Evolutionary conservation across 2,329 filamentous ascomycete species (phyloP), one percentile per base, ranked within the genome.

Genomic region (Alternaria brassicae): DNA sequence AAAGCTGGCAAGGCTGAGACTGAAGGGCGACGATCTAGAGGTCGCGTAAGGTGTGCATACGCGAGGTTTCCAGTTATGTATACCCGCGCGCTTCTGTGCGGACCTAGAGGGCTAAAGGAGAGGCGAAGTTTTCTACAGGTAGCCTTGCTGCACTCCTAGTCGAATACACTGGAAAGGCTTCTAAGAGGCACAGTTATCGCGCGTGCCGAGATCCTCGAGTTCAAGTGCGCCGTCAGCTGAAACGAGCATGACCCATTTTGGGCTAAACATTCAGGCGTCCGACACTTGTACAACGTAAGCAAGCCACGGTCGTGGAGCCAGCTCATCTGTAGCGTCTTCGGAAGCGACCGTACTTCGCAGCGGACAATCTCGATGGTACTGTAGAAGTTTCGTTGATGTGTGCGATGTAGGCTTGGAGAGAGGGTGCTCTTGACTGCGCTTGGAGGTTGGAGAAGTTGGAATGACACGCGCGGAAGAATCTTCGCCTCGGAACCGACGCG

Each of bases 1-100:
- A 56, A 58, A 53, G 12, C 32, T 21, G 45, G 41, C 25, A 54
- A 50, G 53, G 42, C 53, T 59, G 51, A 56, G 34, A 53, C 54
- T 44, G 10, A 58, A 53, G 49, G 54, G 53, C 28, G 54, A 49
- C 49, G 37, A 39, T 36, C 27, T 19, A 3, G 23, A 42, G 25
- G 28, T 45, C 15, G 19, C 56, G 36, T 55, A 10, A 49, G 47
- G 47, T 53, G 23, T 47, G 21, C 19, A 21, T 30, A 45, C 45
- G 45, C 32, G 39, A 56, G 28, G 39, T 30, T 45, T 36, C 40
- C 54, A 44, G 44, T 40, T 39, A 34, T 30, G 44, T 12, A 34
- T 32, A 51, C 34, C 39, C 40, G 41, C 47, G 47, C 53, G 47
- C 34, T 27, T 56, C 21, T 34, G 19, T 21, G 36, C 19, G 34